phyloP scores from a whole-genome alignment of 192 early-diverging fungal genomes.

The Coemansia sp. region DNA sequence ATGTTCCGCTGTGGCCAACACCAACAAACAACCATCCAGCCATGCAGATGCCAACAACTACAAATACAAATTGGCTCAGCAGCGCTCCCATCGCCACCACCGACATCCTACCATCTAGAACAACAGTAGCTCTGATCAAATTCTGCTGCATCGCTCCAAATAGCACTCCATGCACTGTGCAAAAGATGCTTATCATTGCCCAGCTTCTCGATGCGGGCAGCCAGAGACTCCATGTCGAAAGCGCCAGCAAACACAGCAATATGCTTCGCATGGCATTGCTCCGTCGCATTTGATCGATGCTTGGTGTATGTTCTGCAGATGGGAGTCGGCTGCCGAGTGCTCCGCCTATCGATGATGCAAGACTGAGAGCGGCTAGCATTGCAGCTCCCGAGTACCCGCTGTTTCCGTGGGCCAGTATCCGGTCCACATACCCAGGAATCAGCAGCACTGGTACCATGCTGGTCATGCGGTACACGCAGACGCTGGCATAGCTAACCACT shows the following conservation, averaged over 20 bases:
- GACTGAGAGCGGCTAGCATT: constrained; percentile 6
- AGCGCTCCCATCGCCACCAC: not conserved
- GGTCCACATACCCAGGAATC: constrained; percentile 12
- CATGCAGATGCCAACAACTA: constrained; percentile 9
- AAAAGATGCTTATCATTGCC: constrained; percentile 14
- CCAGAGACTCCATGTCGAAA: constrained; percentile 32
- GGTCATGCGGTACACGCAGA: constrained; percentile 2
- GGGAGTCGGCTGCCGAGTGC: not conserved
- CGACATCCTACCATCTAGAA: no score
- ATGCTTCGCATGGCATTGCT: not conserved
- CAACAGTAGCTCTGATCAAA: not conserved
- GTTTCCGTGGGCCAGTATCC: not conserved
- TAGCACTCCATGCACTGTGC: constrained; percentile 12
- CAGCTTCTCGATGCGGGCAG: constrained; percentile 21
- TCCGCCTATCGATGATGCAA: constrained; percentile 6
- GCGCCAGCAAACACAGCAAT: not conserved
- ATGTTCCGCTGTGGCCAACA: constrained; percentile 6
- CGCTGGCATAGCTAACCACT: not conserved
- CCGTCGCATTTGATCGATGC: not conserved
- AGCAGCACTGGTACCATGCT: constrained; percentile 11
- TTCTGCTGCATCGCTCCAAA: constrained; percentile 9
- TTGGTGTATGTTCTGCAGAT: not conserved
- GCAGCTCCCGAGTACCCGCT: constrained; percentile 4
- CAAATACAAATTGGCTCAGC: not conserved
- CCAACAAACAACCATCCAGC: constrained; percentile 21